These are phyloP conservation scores for Paraleonurus japonicus DNA, from an alignment of 257 asterid species.

Conservation along the genomic window DNA sequence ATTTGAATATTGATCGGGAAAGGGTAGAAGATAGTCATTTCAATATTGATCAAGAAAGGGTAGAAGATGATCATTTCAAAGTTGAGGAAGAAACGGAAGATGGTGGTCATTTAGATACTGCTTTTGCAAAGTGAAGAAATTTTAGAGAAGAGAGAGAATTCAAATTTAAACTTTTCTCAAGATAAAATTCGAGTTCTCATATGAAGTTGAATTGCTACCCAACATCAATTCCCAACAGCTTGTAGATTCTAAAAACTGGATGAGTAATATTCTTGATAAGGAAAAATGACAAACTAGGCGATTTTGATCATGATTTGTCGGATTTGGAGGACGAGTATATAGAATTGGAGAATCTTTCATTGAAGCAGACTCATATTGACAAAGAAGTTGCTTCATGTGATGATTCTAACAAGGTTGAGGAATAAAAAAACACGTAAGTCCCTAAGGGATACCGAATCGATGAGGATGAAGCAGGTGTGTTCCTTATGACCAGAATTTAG, in stretches of 20 bases:
- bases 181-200: slow-evolving; percentile 33
- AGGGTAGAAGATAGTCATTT: background rate
- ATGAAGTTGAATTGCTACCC: slow-evolving; percentile 44
- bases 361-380: background rate
- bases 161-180: background rate
- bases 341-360: slow-evolving; percentile 40
- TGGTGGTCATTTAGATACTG: slow-evolving; percentile 8
- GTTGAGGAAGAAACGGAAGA: background rate
- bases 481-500: slow-evolving; percentile 67
- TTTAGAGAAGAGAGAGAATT: slow-evolving; percentile 14
- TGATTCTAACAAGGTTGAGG: slow-evolving; percentile 12
- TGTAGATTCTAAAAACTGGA: slow-evolving; percentile 18
- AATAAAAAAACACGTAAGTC: slow-evolving; percentile 20
- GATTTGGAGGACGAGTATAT: slow-evolving; percentile 52
- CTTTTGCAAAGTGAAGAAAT: slow-evolving; percentile 12
- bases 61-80: background rate
- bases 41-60: background rate
- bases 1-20: background rate
- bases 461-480: slow-evolving; percentile 59
- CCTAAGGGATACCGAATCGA: slow-evolving; percentile 45
- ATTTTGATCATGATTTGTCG: background rate
- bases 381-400: slow-evolving; percentile 4
- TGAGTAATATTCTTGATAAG: slow-evolving; percentile 27
- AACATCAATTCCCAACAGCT: background rate
- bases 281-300: background rate